These are phyloP conservation scores for Candida khao-thaluensis DNA, from an alignment of 805 yeast genomes.

Conservation along the genomic window DNA sequence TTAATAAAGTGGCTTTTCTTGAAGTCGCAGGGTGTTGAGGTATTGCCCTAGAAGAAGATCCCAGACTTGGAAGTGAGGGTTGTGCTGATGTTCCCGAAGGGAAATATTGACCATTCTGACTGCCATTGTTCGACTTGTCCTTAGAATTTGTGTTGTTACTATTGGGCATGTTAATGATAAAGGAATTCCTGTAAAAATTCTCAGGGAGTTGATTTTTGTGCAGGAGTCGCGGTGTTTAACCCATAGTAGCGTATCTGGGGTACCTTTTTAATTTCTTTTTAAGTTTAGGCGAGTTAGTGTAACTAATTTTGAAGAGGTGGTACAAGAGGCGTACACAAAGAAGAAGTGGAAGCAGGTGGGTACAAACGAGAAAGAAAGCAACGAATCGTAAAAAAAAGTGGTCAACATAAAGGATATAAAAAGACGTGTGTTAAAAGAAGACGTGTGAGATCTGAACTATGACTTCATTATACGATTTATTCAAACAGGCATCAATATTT, in stretches of 20 bases:
- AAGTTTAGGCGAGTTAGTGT: too few relatives aligned
- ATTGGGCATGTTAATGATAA: conserved; percentile 8
- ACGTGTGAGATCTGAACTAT: not conserved
- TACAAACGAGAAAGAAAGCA: too few relatives aligned
- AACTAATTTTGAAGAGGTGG: too few relatives aligned
- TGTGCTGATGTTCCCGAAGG: conserved; percentile 1
- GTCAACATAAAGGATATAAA: too few relatives aligned
- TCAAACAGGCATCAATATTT: not conserved
- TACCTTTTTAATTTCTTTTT: too few relatives aligned
- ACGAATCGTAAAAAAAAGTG: too few relatives aligned
- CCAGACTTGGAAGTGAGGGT: not conserved
- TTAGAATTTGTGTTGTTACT: conserved; percentile 5
- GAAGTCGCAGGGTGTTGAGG: conserved; percentile 13
- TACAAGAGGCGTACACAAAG: too few relatives aligned
- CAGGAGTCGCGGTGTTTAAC: too few relatives aligned
- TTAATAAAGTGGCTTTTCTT: conserved; percentile 17
- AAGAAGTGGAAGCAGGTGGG: too few relatives aligned
- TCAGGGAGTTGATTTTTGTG: conserved; percentile 1
- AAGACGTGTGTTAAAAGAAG: too few relatives aligned
- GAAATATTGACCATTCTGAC: conserved; percentile 4
- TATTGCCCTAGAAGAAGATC: conserved; percentile 4
- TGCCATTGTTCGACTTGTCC: conserved; percentile 7
- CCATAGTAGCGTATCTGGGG: too few relatives aligned
- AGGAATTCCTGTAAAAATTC: conserved; percentile 3
- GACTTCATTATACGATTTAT: conserved; percentile 4